Evolutionary conservation across 2,329 filamentous ascomycete genomes (phyloP).

Genomic region (Didymella sp.): DNA sequence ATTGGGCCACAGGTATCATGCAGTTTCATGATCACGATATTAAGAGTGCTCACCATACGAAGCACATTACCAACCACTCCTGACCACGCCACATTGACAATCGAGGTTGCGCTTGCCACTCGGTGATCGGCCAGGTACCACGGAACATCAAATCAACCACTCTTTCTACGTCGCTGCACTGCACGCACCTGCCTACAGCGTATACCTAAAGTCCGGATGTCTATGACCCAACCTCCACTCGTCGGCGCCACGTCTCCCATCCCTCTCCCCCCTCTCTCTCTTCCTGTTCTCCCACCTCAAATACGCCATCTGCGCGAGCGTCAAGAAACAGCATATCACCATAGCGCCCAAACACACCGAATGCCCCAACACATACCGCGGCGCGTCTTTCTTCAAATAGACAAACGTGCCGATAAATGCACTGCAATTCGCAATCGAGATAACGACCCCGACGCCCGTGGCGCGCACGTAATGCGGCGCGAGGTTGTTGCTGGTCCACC

Average conservation of each 20-base stretch:
- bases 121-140: no score
- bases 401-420: conserved; percentile 62
- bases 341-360: conserved; percentile 37
- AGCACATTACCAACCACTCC: no score
- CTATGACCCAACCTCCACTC: conserved; percentile 37
- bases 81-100: no score
- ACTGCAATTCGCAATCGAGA: conserved; percentile 56
- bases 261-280: conserved; percentile 33
- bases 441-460: conserved; percentile 59
- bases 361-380: conserved; percentile 32
- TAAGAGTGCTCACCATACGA: no score
- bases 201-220: conserved; percentile 43
- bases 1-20: no score
- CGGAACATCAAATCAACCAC: no score
- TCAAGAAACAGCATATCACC: conserved; percentile 32
- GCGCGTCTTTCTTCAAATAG: conserved; percentile 56
- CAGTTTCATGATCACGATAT: no score
- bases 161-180: no score
- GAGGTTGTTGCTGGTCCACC: conserved; percentile 55
- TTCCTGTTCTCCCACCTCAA: conserved; percentile 38
- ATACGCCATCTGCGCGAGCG: conserved; percentile 32
- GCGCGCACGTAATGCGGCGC: conserved; percentile 64
- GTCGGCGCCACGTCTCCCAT: conserved; percentile 33
- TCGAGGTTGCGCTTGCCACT: no score
- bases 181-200: conserved; percentile 12